These are phyloP conservation scores for Saccharomycopsis crataegensis DNA, from an alignment of 1,139 yeast genomes.

Conservation along the genomic window DNA sequence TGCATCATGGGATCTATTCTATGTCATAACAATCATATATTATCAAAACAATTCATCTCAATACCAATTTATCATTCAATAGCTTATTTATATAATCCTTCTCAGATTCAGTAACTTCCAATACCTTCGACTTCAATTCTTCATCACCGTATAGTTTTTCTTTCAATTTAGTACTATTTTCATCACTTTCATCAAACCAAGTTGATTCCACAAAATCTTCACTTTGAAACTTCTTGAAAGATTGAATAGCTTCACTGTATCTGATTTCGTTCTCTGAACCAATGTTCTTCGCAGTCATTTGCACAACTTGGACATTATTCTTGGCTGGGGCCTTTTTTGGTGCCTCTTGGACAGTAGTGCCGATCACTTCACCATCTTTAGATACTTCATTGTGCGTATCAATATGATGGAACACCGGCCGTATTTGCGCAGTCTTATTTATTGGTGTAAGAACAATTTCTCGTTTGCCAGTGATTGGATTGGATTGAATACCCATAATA, in stretches of 20 bases:
- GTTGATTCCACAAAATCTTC: constrained; percentile 47
- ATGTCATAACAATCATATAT: too few relatives aligned
- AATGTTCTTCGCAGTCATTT: constrained; percentile 68
- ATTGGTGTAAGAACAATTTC: constrained; percentile 62
- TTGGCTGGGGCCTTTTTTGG: constrained; percentile 38
- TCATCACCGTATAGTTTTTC: constrained; percentile 25
- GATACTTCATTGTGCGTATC: constrained; percentile 36
- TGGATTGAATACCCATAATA: constrained; percentile 6
- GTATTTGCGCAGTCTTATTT: constrained; percentile 62
- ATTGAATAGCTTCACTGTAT: constrained; percentile 73
- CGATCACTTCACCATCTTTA: constrained; percentile 29
- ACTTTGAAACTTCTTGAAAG: constrained; percentile 68
- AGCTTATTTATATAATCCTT: constrained; percentile 3
- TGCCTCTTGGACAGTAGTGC: constrained; percentile 23
- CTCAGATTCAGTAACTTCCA: constrained; percentile 1
- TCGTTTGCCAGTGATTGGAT: neutral
- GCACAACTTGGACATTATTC: constrained; percentile 53
- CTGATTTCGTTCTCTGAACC: constrained; percentile 50
- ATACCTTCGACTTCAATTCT: neutral
- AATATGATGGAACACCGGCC: constrained; percentile 76
- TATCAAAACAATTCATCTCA: neutral
- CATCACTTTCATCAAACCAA: constrained; percentile 42
- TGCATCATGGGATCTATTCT: too few relatives aligned
- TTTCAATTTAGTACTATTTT: constrained; percentile 30
- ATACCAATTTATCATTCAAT: constrained; percentile 5